Percentiles rank a stretch among this genome's conserved stretches.
Conservation (phyloP, 352 stramenopile genomes). For the Pythium chondricola region DNA sequence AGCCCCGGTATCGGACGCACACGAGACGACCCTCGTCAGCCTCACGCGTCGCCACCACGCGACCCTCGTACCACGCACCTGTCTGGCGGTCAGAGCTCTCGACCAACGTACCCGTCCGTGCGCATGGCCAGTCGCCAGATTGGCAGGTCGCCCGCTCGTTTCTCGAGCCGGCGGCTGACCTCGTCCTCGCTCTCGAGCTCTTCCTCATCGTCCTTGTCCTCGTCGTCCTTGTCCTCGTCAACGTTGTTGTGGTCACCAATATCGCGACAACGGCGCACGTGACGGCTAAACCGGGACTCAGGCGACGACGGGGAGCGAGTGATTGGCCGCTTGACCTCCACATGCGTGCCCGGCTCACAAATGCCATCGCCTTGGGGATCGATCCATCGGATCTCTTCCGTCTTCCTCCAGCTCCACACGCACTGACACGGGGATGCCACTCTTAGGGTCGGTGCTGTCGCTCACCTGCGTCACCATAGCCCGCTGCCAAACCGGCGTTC, state of each 20-base stretch:
- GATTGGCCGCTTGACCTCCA: too few species aligned
- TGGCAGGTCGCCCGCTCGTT: neutral
- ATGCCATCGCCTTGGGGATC: slow-evolving; percentile 55
- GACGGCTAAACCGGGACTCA: neutral
- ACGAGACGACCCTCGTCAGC: slow-evolving; percentile 37
- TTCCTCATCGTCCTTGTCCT: neutral
- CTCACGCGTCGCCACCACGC: slow-evolving; percentile 43
- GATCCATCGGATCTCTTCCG: slow-evolving; percentile 33
- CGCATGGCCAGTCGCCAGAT: slow-evolving; percentile 12
- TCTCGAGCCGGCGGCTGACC: neutral
- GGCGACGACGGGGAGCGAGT: too few species aligned
- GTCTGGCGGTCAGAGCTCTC: slow-evolving; percentile 16
- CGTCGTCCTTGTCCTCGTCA: slow-evolving; percentile 8
- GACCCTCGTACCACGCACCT: slow-evolving; percentile 22
- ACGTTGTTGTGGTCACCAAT: neutral
- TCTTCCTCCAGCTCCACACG: slow-evolving; percentile 45
- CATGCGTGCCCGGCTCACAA: slow-evolving; percentile 12
- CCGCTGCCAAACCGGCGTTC: slow-evolving; percentile 43
- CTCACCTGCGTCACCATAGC: slow-evolving; percentile 26
- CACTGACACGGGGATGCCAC: slow-evolving; percentile 11
- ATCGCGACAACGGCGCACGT: neutral
- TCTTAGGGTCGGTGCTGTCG: slow-evolving; percentile 2
- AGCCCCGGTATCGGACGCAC: slow-evolving; percentile 88
- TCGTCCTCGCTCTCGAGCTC: neutral
- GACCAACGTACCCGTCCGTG: slow-evolving; percentile 7